Base-by-base conservation (phyloP, 225 moss, liverwort and hornwort species). In the Ulota crispa region DNA sequence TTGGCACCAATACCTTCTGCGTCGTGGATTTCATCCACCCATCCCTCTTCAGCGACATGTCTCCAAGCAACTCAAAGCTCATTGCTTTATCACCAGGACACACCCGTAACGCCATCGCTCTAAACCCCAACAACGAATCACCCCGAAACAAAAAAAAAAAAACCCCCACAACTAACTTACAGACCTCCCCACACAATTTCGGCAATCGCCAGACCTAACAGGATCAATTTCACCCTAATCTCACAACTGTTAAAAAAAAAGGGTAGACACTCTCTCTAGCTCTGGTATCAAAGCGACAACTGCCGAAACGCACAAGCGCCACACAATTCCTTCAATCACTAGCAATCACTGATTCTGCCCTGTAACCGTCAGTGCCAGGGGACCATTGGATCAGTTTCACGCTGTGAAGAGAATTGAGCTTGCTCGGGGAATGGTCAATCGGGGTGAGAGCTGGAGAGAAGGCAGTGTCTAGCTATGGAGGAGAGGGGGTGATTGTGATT, bases 61-160 rank as follows among this genome's bases (percentile, higher is more conserved):
- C 76, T 21, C 87, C 81, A 2, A 75, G 31, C 34, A 84, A 50
- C 31, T 79, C 74, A 3, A 68, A 37, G 9, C 64, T 31, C 70
- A 76, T 34, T 66, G 28, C 19, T 34, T 32, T 75, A 21, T 82
- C 82, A 14, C 85, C 76, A 9, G 87, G 79, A 36, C 76, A 82
- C 1, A 82, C 76, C 42, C 66, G 82, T 54, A 88, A 82, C 67
- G 87, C 87, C 87, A 88, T 88, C 5, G 20, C 82, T 74, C 66
- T 8, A 42, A 39, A 63, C 69, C 69, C 70, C 36, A 47, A 26
- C 21, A 5, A 15, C 14, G 12, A 2, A 4, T 52, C 37, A 20
- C 50, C 50, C 68, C 27, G 24, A 12, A 56, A 64, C 3, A 23
- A 45, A 21, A 15, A n/a, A 10, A 15, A 8, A 26, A 19, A 26